phyloP scores from a whole-genome alignment of 2,329 filamentous ascomycete genomes.

The Sporothrix phasma region DNA sequence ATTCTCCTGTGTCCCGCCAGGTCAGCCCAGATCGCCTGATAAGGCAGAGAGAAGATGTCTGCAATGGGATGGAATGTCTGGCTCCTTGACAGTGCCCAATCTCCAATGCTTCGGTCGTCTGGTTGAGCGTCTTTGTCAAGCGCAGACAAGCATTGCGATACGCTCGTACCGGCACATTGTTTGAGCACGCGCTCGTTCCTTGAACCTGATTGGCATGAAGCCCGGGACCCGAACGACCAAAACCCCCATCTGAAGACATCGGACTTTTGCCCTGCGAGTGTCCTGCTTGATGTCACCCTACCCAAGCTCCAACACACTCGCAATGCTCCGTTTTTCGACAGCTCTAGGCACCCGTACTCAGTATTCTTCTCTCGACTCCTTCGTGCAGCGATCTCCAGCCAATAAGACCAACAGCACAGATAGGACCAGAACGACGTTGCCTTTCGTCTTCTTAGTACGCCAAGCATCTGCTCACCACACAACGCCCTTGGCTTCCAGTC shows the following conservation, averaged over 20 bases:
- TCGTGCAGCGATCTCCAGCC: not conserved
- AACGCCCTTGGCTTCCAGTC: not conserved
- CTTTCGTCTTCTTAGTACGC: not conserved
- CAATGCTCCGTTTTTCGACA: not conserved
- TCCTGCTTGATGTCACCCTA: not conserved
- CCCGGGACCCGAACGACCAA: too few species aligned
- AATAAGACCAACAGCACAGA: not conserved
- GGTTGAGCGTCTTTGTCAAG: not conserved
- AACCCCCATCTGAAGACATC: too few species aligned
- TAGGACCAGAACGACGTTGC: not conserved
- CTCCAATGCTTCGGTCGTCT: too few species aligned
- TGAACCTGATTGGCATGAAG: too few species aligned
- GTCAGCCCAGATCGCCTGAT: not conserved
- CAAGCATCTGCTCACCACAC: not conserved
- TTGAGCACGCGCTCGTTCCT: too few species aligned
- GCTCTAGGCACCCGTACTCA: not conserved
- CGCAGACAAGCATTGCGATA: not conserved
- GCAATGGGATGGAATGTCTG: too few species aligned
- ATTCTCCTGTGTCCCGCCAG: not conserved
- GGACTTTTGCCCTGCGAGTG: too few species aligned
- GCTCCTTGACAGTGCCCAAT: too few species aligned
- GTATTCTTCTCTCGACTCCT: not conserved
- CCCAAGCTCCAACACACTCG: not conserved
- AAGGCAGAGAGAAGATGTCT: not conserved
- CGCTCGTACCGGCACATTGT: too few species aligned